Evolutionary conservation across 2,329 filamentous ascomycete genomes (phyloP), one percentile per base, ranked within the genome.

Genomic region (Mollisia scopiformis): DNA sequence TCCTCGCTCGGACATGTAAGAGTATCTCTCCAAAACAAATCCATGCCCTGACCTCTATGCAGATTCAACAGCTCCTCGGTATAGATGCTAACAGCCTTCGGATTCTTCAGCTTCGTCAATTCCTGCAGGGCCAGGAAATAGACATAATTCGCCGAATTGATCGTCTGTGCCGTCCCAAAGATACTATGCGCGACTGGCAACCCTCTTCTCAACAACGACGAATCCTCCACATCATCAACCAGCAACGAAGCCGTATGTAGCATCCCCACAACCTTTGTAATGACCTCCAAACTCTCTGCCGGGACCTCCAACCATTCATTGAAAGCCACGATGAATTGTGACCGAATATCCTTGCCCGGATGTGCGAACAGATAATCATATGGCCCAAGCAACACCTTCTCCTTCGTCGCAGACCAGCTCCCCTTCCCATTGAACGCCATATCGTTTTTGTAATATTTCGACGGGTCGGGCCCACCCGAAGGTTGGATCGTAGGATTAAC

Each of bases 111-210:
- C 68, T 84, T 86, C 66, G 88, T 82, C 10, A 96, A 79, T 75
- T 94, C 90, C 67, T 89, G 85, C 52, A 95, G 81, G 0, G 91
- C 92, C 68, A 83, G 81, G 74, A 96, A 95, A 80, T 95, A 96
- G 61, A 94, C 85, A 76, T 96, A 96, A 77, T 96, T 96, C 65
- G 92, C 91, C 53, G 88, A 90, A 76, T 96, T 96, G 77, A 96
- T 95, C 46, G 92, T 95, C 76, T 96, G 92, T 6, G 92, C 88
- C 3, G 89, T 87, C 63, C 92, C 92, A 72, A 93, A 96, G 69
- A 96, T 92, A 74, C 81, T 86, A 77, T 96, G 91, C 2, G 92
- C 90, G 21, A 94, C 92, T 13, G 92, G 92, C 39, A 91, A 82
- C 43, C 92, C 92, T 41, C 92, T 85, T 41, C 92, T 88, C 28